Conservation (phyloP, 2,329 filamentous ascomycete species). For the Talaromyces funiculosus region DNA sequence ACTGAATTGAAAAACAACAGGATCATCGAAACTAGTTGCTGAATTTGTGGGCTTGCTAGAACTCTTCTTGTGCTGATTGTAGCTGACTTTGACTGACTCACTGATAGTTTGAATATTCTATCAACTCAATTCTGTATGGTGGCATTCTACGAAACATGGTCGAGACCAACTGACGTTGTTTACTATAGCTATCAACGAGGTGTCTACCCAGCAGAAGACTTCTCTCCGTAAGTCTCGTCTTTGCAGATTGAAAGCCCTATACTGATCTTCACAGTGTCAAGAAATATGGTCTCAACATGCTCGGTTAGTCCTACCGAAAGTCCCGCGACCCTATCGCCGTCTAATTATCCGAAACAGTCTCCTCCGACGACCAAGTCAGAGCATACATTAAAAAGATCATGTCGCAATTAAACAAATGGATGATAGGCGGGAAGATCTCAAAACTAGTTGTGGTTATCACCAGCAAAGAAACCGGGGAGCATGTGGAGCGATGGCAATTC, state of each 20-base stretch:
- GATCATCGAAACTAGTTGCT: constrained; percentile 77
- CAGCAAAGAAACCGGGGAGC: constrained; percentile 92
- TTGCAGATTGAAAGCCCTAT: neutral
- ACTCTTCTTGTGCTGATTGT: constrained; percentile 34
- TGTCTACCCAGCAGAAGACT: constrained; percentile 89
- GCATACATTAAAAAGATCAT: constrained; percentile 99
- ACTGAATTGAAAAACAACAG: constrained; percentile 36
- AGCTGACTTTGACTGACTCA: neutral
- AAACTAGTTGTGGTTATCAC: constrained; percentile 96
- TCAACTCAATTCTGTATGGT: constrained; percentile 85
- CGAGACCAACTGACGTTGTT: constrained; percentile 14
- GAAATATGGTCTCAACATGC: constrained; percentile 99
- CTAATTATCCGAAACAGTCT: constrained; percentile 53
- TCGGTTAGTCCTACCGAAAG: constrained; percentile 50
- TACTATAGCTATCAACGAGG: constrained; percentile 68
- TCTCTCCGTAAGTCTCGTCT: constrained; percentile 64
- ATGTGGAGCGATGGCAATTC: constrained; percentile 97
- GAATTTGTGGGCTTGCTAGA: constrained; percentile 68
- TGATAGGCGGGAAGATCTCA: constrained; percentile 92
- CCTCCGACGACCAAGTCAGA: constrained; percentile 95
- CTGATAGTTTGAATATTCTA: constrained; percentile 80
- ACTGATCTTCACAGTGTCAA: constrained; percentile 58
- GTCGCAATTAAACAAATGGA: constrained; percentile 96
- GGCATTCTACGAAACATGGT: neutral
- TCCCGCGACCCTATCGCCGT: neutral